Percentiles rank a stretch among this genome's conserved stretches.
These are phyloP conservation scores for Ottelia alismoides DNA, from an alignment of 106 monocot species.

Conservation along the genomic window DNA sequence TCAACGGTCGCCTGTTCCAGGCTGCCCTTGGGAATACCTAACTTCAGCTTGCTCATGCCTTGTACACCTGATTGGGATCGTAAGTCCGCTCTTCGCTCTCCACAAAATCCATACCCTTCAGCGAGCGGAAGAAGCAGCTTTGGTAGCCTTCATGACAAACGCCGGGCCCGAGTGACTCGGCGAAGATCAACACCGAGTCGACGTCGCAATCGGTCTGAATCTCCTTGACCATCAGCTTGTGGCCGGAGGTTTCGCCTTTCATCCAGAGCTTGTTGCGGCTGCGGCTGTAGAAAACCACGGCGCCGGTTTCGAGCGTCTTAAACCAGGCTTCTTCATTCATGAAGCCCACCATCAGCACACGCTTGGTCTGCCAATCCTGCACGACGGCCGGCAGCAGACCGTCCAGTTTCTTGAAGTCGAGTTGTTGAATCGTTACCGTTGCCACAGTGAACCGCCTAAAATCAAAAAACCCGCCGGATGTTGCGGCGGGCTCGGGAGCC, in stretches of 20 bases:
- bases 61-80: too few relatives aligned
- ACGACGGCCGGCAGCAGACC: neutral
- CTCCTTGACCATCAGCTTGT: neutral
- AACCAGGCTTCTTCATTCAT: neutral
- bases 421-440: too few relatives aligned
- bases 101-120: neutral
- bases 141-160: neutral
- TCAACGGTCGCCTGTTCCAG: too few relatives aligned
- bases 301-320: neutral
- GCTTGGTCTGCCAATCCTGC: neutral
- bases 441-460: too few relatives aligned
- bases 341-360: neutral
- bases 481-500: too few relatives aligned
- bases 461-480: too few relatives aligned
- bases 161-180: neutral
- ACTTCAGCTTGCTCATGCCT: too few relatives aligned
- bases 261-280: neutral
- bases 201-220: neutral
- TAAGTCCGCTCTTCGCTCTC: too few relatives aligned
- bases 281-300: neutral
- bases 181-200: neutral
- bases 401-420: too few relatives aligned
- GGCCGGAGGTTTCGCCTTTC: neutral
- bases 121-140: neutral
- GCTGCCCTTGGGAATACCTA: too few relatives aligned